Evolutionary conservation across 331 rosid genomes (phyloP), one percentile per base, ranked within the genome.

Genomic region (Saraca asoca): DNA sequence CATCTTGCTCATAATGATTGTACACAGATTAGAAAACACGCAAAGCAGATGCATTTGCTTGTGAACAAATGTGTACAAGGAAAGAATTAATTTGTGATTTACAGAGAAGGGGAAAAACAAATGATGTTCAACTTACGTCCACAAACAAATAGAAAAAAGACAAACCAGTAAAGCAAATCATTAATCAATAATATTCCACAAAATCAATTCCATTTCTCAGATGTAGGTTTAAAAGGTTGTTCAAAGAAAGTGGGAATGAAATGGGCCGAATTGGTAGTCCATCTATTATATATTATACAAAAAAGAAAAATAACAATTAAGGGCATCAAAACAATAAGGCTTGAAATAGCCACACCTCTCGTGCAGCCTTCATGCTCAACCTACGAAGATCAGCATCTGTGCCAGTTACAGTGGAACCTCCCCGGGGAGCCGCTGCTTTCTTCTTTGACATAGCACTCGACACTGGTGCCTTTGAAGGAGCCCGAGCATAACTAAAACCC

Each of bases 371-470:
- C 98, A 93, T 93, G 94, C 98, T 93, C 76, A 93, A 82, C 75
- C 98, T 90, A 50, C 98, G 98, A 17, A 93, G 85, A 85, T 93
- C 98, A 80, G 98, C 96, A 84, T 93, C 98, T 51, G 98, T 93
- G 65, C 98, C 95, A 8, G 98, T 93, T 55, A 93, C 98, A 64
- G 97, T 87, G 38, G 98, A 72, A 77, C 95, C 93, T 74, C 90
- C 91, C 51, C 95, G 75, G 69, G 74, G 56, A 56, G 94, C 75
- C 50, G 88, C 85, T 12, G 89, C 68, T 79, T 93, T 93, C 77
- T 87, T 93, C 86, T 93, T 93, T 64, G 83, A 81, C 52, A 58
- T 64, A 58, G 96, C 94, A 64, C 82, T 90, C 58, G 96, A 76
- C 78, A 90, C 78, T 10, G 97, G 85, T 63, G 97, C 87, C 81